Conservation (phyloP, 2,329 filamentous ascomycete species). For the Fusarium stilboides region DNA sequence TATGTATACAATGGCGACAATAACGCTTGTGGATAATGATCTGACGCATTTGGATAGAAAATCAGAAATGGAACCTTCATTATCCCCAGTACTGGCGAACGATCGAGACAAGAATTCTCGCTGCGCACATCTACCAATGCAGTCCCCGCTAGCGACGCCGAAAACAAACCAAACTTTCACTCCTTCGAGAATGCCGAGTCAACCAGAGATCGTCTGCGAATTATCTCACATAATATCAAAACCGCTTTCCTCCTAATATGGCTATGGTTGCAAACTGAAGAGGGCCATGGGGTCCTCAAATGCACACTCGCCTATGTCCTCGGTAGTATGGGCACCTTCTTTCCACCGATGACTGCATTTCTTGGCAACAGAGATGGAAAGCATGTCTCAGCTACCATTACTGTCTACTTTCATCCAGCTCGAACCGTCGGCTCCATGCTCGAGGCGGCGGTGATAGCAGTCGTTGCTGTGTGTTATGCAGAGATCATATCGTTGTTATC, state of each 20-base stretch:
- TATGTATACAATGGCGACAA: neutral
- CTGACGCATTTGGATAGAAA: constrained; percentile 65
- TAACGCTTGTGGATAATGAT: neutral
- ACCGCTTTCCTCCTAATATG: constrained; percentile 68
- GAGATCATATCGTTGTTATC: constrained; percentile 81
- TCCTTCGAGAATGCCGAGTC: constrained; percentile 50
- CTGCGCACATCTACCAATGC: constrained; percentile 69
- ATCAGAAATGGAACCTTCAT: constrained; percentile 90
- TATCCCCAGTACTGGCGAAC: constrained; percentile 87
- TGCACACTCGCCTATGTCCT: constrained; percentile 92
- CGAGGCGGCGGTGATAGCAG: constrained; percentile 83
- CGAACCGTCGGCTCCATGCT: constrained; percentile 91
- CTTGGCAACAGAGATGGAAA: constrained; percentile 91
- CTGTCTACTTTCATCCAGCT: constrained; percentile 94
- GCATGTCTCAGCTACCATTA: constrained; percentile 93
- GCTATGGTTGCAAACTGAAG: constrained; percentile 72
- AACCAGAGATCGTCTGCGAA: constrained; percentile 54
- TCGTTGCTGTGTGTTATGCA: constrained; percentile 82
- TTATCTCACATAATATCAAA: constrained; percentile 57
- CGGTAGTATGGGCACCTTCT: constrained; percentile 89
- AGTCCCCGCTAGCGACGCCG: constrained; percentile 29
- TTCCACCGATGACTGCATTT: constrained; percentile 78
- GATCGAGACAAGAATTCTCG: constrained; percentile 84
- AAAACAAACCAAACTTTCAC: constrained; percentile 37
- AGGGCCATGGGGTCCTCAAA: constrained; percentile 86